Conservation (phyloP, 306 rosid species). For the Malus sieversii region DNA sequence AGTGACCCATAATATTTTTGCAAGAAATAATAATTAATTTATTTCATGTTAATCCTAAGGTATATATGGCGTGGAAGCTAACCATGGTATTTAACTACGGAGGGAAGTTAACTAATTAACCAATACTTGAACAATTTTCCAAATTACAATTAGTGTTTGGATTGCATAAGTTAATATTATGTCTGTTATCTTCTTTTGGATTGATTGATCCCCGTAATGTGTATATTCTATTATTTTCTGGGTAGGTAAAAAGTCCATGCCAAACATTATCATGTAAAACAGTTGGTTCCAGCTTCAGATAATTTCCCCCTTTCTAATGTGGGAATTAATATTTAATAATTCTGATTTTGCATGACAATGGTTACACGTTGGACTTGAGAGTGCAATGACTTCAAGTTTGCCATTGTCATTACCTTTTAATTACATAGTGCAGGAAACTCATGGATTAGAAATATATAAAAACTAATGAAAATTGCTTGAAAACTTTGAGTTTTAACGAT, state of each 20-base stretch:
- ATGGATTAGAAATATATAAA: background rate
- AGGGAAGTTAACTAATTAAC: background rate
- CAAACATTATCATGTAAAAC: background rate
- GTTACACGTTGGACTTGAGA: background rate
- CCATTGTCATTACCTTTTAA: background rate
- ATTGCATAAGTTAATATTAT: background rate
- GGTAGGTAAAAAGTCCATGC: slow-evolving; percentile 5
- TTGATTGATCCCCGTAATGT: background rate
- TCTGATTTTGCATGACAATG: background rate
- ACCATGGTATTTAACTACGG: background rate
- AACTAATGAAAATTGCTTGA: too few relatives aligned
- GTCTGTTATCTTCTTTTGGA: background rate
- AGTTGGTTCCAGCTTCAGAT: background rate
- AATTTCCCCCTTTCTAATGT: background rate
- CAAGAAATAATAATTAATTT: background rate
- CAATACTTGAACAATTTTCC: background rate
- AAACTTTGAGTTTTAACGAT: too few relatives aligned
- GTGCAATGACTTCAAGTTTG: background rate
- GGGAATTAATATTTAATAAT: background rate
- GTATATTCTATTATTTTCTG: background rate
- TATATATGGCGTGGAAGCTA: background rate
- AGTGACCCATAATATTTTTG: background rate
- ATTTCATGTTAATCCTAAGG: background rate
- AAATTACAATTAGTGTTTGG: background rate
- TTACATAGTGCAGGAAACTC: background rate